Evolutionary conservation across 2,329 filamentous ascomycete species (phyloP), one percentile per base, ranked within the genome.

Genomic region (Diaporthe nobilis): DNA sequence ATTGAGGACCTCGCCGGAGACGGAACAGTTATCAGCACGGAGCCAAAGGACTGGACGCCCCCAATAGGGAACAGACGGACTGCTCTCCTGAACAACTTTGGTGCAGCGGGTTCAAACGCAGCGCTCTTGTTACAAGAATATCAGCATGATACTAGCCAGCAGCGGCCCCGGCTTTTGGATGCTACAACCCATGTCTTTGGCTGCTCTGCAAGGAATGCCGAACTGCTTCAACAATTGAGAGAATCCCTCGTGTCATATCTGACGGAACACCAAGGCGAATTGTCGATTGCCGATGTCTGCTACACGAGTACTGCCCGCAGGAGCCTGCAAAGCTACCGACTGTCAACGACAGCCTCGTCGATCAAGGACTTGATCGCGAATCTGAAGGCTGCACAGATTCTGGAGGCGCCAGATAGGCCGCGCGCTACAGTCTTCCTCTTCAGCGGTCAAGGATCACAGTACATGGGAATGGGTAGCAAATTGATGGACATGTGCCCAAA

Each of bases 51-150:
- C 12, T 57, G 37, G 37, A 37, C 7, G 15, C n/a, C 15, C 7
- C 55, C n/a, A 22, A 5, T 20, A 42, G 55, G 70, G 9, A 44
- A 47, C 39, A 63, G 44, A 20, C 44, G 60, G 17, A 55, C 28
- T 20, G 71, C 60, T 31, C 60, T 73, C 15, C 25, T 73, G 57
- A 91, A 91, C 82, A 89, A 88, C 81, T 90, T 90, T 76, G 85
- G 85, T 57, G 90, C 90, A 20, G 88, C 88, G n/a, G 90, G 90
- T 71, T 89, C 89, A 6, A 92, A 92, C 79, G 90, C 88, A 12
- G 85, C 85, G 8, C 78, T 91, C 47, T 77, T 90, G 9, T 72
- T 91, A 17, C 86, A 90, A 77, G 87, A 90, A 76, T 85, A 81
- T 0, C 85, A 86, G 4, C 7, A 5, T 20, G 71, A 73, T 68